Conservation (phyloP, 2,329 filamentous ascomycete species). For the Pseudogymnoascus sp. region DNA sequence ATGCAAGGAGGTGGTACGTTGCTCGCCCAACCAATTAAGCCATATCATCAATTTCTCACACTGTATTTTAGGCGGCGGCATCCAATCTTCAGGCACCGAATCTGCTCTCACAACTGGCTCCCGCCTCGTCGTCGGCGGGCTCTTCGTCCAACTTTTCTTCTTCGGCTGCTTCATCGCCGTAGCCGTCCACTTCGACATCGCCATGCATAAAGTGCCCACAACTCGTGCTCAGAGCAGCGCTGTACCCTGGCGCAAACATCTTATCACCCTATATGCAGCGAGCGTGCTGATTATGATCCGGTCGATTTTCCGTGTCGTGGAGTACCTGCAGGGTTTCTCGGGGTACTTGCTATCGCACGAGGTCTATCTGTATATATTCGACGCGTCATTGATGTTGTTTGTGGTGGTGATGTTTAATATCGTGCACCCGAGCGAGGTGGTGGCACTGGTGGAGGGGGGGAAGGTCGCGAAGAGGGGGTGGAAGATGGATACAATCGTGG, state of each 20-base stretch:
- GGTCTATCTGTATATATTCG: constrained; percentile 36
- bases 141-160: constrained; percentile 42
- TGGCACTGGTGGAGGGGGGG: constrained; percentile 11
- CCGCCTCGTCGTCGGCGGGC: constrained; percentile 39
- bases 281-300: constrained; percentile 38
- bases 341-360: constrained; percentile 37
- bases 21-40: not conserved
- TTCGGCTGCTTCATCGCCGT: constrained; percentile 43
- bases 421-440: constrained; percentile 27
- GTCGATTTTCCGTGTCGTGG: constrained; percentile 37
- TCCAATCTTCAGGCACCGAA: constrained; percentile 22
- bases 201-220: constrained; percentile 29
- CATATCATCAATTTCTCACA: not conserved
- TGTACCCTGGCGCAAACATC: constrained; percentile 29
- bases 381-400: constrained; percentile 34
- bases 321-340: constrained; percentile 36
- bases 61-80: constrained; percentile 14
- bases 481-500: not conserved
- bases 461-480: not conserved
- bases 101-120: constrained; percentile 27
- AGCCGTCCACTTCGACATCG: constrained; percentile 36
- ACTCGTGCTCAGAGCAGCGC: not conserved
- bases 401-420: constrained; percentile 31
- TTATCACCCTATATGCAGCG: constrained; percentile 34
- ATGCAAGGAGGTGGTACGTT: constrained; percentile 32